Evolutionary conservation across 768 basidiomycete species (phyloP).

Genomic region (Candolleomyces efflorescens): DNA sequence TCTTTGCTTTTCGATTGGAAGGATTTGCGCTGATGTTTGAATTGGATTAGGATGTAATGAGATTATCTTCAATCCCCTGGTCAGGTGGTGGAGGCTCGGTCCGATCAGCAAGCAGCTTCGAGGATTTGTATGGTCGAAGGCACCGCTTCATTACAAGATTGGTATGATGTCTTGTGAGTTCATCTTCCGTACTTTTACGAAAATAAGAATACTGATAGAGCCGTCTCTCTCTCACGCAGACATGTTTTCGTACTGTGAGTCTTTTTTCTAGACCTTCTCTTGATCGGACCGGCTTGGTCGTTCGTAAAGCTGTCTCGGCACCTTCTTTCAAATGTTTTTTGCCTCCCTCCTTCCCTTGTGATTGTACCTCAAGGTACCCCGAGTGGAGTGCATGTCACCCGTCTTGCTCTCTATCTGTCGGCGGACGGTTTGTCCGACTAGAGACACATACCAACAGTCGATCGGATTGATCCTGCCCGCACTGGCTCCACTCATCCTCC

Average conservation of each 20-base stretch:
- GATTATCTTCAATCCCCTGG: slow-evolving; percentile 81
- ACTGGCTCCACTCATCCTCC: no score
- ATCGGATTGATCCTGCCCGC: neutral
- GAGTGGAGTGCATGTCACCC: neutral
- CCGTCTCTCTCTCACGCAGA: slow-evolving; percentile 19
- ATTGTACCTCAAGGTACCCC: slow-evolving; percentile 1
- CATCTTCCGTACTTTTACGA: neutral
- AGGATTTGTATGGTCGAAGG: slow-evolving; percentile 69
- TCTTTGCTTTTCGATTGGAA: neutral
- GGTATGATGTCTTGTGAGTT: slow-evolving; percentile 67
- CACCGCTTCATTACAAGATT: slow-evolving; percentile 80
- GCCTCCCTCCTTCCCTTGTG: neutral
- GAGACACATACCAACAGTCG: neutral
- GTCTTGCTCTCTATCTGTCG: neutral
- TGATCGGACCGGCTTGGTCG: slow-evolving; percentile 1
- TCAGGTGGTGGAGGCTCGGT: slow-evolving; percentile 70
- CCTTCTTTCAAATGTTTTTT: no score
- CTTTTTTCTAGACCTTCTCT: slow-evolving; percentile 9
- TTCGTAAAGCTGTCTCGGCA: neutral
- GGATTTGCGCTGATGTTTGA: neutral
- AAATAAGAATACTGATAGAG: neutral
- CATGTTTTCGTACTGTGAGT: slow-evolving; percentile 45
- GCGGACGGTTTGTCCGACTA: neutral
- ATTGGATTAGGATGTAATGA: slow-evolving; percentile 52
- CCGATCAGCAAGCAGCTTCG: slow-evolving; percentile 76